These are phyloP conservation scores for Backusella parvicylindrica DNA, from an alignment of 192 early-diverging fungal genomes.

Conservation along the genomic window DNA sequence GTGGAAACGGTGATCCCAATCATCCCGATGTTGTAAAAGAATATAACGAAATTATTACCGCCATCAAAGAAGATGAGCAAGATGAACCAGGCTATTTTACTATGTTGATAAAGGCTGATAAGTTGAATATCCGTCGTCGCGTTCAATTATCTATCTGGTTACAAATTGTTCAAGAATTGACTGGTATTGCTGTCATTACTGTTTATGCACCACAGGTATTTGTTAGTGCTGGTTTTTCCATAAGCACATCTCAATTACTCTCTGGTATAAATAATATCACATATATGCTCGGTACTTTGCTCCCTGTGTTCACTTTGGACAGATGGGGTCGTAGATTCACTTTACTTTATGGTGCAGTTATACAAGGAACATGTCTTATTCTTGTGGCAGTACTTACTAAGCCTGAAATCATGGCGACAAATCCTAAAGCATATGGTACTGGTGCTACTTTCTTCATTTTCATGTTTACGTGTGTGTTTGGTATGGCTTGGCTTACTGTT, in stretches of 20 bases:
- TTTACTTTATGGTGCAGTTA: slow-evolving; percentile 21
- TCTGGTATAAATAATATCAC: slow-evolving; percentile 32
- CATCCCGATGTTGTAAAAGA: slow-evolving; percentile 44
- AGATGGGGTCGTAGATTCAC: slow-evolving; percentile 25
- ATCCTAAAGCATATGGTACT: slow-evolving; percentile 22
- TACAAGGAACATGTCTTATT: slow-evolving; percentile 21
- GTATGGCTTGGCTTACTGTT: slow-evolving; percentile 63
- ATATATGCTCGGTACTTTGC: slow-evolving; percentile 28
- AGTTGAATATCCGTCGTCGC: slow-evolving; percentile 46
- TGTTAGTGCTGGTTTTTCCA: slow-evolving; percentile 36
- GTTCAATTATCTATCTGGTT: slow-evolving; percentile 42
- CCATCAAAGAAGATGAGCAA: slow-evolving; percentile 39
- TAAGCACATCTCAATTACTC: slow-evolving; percentile 24
- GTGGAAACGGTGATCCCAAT: slow-evolving; percentile 27
- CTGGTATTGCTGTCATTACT: slow-evolving; percentile 63
- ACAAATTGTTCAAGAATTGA: slow-evolving; percentile 50
- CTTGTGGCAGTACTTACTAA: slow-evolving; percentile 17
- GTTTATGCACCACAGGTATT: slow-evolving; percentile 55
- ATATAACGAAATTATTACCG: slow-evolving; percentile 48
- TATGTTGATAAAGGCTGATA: slow-evolving; percentile 41
- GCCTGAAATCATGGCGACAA: slow-evolving; percentile 14
- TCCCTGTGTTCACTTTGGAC: slow-evolving; percentile 28
- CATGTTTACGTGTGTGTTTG: slow-evolving; percentile 46
- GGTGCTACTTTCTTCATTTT: slow-evolving; percentile 31
- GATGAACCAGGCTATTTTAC: slow-evolving; percentile 36